A percentile compares a stretch with the other conserved stretches of the same genome.
phyloP scores from a whole-genome alignment of 495 filamentous ascomycete genomes.

The Chlorociboria aeruginascens region DNA sequence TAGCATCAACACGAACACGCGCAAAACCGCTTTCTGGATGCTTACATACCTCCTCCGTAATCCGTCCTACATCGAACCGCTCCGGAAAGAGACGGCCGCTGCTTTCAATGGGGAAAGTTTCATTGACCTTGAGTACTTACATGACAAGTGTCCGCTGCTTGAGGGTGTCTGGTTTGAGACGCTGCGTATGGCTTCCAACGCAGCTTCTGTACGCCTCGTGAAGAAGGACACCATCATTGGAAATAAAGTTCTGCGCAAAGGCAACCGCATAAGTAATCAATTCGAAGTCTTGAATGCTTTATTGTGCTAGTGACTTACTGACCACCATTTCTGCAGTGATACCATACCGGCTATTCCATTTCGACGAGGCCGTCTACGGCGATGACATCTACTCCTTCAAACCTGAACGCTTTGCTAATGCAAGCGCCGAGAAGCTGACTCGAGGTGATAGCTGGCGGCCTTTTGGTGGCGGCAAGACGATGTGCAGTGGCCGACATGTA shows the following conservation, averaged over 20 bases:
- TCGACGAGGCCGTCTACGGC: constrained; percentile 12
- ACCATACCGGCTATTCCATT: neutral
- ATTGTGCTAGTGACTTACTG: too few relatives aligned
- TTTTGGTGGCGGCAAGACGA: constrained; percentile 30
- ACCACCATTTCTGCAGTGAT: too few relatives aligned
- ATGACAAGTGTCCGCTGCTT: neutral
- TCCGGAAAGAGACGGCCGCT: neutral
- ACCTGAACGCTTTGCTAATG: constrained; percentile 1
- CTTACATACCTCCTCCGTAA: neutral
- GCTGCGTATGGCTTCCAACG: neutral
- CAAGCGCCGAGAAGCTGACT: neutral
- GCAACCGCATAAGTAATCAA: neutral
- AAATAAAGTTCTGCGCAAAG: neutral
- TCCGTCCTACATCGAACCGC: neutral
- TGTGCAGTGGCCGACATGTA: constrained; percentile 35
- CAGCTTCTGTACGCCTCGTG: neutral
- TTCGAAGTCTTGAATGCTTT: too few relatives aligned
- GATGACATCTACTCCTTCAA: constrained; percentile 12
- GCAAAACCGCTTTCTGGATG: constrained; percentile 1
- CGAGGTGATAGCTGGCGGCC: constrained; percentile 19
- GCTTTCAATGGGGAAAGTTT: neutral
- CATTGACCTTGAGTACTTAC: neutral
- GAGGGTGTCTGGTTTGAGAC: neutral
- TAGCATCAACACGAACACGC: neutral
- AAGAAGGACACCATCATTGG: neutral